Evolutionary conservation across 2,329 filamentous ascomycete species (phyloP).

Genomic region (Pleoardoris graminearum): DNA sequence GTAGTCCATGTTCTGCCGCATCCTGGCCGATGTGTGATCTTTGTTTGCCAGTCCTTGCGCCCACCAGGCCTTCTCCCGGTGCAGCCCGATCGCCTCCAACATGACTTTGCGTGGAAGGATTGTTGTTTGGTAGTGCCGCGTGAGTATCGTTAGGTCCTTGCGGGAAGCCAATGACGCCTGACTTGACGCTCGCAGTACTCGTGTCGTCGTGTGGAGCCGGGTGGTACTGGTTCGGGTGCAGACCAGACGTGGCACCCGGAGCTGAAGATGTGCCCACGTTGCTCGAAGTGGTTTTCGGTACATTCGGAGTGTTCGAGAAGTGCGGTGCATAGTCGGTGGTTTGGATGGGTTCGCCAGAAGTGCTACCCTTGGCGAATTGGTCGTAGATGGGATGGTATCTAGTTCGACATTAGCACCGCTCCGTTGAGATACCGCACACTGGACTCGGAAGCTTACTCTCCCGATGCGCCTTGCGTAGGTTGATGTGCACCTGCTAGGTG

Average conservation of each 20-base stretch:
- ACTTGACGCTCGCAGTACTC: constrained; percentile 47
- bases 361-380: constrained; percentile 24
- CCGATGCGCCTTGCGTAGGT: background rate
- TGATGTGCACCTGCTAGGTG: constrained; percentile 19
- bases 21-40: constrained; percentile 1
- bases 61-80: constrained; percentile 17
- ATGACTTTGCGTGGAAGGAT: constrained; percentile 13
- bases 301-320: constrained; percentile 16
- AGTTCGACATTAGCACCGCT: background rate
- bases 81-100: constrained; percentile 21
- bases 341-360: constrained; percentile 12
- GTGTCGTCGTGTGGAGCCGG: constrained; percentile 17
- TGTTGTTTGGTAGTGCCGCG: constrained; percentile 28
- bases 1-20: constrained; percentile 10
- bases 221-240: constrained; percentile 23
- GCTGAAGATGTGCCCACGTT: background rate
- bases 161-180: constrained; percentile 44
- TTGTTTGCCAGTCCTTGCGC: constrained; percentile 1
- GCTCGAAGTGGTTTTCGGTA: constrained; percentile 9
- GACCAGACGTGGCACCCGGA: constrained; percentile 9
- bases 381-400: constrained; percentile 36
- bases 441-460: constrained; percentile 7
- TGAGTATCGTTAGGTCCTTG: constrained; percentile 25
- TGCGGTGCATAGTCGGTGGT: constrained; percentile 16
- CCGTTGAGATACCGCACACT: too few relatives aligned